Percentiles rank a stretch among this genome's conserved stretches.
Evolutionary conservation across 2,329 filamentous ascomycete species (phyloP).

Genomic region (Ophiosphaerella narmari): DNA sequence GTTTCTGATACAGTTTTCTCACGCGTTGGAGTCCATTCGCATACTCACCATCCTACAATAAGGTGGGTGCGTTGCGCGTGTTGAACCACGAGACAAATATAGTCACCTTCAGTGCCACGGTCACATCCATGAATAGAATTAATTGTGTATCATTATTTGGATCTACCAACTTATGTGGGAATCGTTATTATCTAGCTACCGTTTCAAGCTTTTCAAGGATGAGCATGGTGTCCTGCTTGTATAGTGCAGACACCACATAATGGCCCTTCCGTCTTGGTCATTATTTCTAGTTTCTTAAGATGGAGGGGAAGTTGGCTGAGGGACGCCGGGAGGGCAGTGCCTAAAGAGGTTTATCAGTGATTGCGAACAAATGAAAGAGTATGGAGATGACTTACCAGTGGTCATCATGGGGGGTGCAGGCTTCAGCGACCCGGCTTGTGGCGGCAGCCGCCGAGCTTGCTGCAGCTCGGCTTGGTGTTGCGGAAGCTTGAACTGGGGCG

Average conservation of each 20-base stretch:
- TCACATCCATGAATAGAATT: neutral
- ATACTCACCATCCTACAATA: no score
- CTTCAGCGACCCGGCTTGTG: slow-evolving; percentile 5
- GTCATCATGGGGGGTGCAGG: slow-evolving; percentile 29
- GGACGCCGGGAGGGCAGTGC: slow-evolving; percentile 32
- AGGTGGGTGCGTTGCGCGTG: no score
- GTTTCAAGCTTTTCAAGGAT: no score
- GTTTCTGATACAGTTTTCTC: no score
- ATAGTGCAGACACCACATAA: neutral
- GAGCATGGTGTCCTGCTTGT: neutral
- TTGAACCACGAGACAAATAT: neutral
- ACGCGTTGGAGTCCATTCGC: no score
- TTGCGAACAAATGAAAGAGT: neutral
- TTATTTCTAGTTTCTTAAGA: slow-evolving; percentile 7
- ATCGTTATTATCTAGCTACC: no score
- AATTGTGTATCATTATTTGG: slow-evolving; percentile 16
- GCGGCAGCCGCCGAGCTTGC: slow-evolving; percentile 8
- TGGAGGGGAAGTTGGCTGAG: slow-evolving; percentile 27
- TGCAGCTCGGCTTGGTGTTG: slow-evolving; percentile 2
- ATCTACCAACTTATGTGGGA: slow-evolving; percentile 2
- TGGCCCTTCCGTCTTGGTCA: neutral
- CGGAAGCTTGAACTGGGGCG: neutral
- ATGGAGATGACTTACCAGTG: slow-evolving; percentile 18
- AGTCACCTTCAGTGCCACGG: no score
- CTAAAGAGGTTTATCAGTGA: slow-evolving; percentile 2